Evolutionary conservation across 257 asterid species (phyloP), one percentile per base, ranked within the genome.

Genomic region (Solanum etuberosum): DNA sequence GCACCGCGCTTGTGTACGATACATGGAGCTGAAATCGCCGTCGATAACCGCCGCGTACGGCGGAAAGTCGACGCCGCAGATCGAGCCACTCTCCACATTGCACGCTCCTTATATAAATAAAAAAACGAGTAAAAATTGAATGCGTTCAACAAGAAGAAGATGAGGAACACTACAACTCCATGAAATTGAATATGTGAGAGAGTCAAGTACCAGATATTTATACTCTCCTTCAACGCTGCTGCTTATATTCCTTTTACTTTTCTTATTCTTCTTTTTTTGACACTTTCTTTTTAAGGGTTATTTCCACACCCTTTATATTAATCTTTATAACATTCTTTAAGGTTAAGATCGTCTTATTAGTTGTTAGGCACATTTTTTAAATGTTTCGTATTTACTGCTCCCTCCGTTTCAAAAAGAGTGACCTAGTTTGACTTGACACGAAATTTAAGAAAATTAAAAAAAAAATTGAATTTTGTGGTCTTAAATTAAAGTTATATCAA

Each of bases 1-100:
- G 99, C 92, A 63, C 99, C 99, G 68, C 98, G 99, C 93, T 97
- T 97, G 90, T 95, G 98, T 83, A 97, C 95, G 29, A 97, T 96
- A 88, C 95, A 94, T 46, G 99, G 98, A 67, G 96, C 97, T 35
- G 99, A 93, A 87, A 96, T 96, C 91, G 95, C 95, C 82, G 95
- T 93, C 88, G 98, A 93, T 92, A 92, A 86, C 89, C 92, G 88
- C 90, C 93, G 92, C 80, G 92, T 86, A 70, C 90, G 92, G 88
- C 98, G 97, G 92, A 95, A 88, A 86, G 92, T 78, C 88, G 95
- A 88, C 91, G 92, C 91, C 86, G 96, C 97, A 89, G 98, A 93
- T 94, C 98, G 95, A 92, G 91, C 93, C 46, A 91, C 91, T 89
- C 94, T 91, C 98, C 95, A 94, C 99, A 97, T 97, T 85, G 71